Conservation (phyloP, 75 land plant genomes). For the Pinus tabuliformis region DNA sequence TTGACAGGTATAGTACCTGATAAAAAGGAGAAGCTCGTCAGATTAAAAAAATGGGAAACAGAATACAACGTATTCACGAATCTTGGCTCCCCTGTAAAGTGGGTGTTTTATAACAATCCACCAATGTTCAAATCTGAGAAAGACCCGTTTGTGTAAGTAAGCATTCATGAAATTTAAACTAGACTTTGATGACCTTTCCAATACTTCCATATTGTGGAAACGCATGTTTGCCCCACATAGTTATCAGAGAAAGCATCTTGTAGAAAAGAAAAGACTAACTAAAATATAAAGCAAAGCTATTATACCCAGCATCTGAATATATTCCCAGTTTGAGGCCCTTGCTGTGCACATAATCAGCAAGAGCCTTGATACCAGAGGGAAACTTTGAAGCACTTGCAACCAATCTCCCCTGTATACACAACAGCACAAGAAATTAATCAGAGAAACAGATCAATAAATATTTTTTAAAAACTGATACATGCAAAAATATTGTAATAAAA, state of each 20-base stretch:
- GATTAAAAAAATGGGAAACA: no score
- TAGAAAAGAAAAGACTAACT: not conserved
- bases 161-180: no score
- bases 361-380: constrained; percentile 52
- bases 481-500: no score
- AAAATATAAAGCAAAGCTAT: not conserved
- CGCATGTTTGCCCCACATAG: not conserved
- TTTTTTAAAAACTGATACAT: no score
- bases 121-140: no score
- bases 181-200: not conserved
- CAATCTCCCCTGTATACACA: constrained; percentile 25
- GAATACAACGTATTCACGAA: no score
- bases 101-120: no score
- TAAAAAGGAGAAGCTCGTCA: not conserved
- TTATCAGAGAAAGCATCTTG: not conserved
- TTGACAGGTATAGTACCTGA: constrained; percentile 56
- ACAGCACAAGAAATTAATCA: not conserved
- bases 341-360: constrained; percentile 57
- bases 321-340: constrained; percentile 57
- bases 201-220: not conserved
- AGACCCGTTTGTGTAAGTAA: no score
- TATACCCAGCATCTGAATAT: constrained; percentile 50
- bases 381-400: constrained; percentile 29
- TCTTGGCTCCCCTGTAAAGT: no score
- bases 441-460: no score